Evolutionary conservation across 345 rosid species (phyloP).

Genomic region (Camelina hispida): DNA sequence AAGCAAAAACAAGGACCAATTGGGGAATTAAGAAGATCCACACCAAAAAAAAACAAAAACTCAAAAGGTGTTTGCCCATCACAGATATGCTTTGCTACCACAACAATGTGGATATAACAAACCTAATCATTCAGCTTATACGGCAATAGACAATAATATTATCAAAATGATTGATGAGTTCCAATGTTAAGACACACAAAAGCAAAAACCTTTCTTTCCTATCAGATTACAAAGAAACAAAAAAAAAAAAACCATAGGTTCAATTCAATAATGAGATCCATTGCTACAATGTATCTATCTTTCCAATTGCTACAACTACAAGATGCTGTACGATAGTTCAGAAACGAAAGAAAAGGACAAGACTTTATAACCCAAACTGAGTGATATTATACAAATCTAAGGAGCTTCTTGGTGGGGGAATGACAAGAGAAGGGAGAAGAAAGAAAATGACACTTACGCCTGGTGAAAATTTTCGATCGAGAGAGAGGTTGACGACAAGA

Average conservation of each 20-base stretch:
- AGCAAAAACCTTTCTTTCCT: neutral
- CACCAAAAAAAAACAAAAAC: neutral
- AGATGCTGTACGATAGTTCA: conserved; percentile 1
- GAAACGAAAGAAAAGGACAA: neutral
- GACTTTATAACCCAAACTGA: conserved; percentile 12
- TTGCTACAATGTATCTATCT: neutral
- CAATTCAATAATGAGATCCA: conserved; percentile 31
- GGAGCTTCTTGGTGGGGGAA: neutral
- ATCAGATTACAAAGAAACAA: conserved; percentile 26
- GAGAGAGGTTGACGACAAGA: conserved; percentile 58
- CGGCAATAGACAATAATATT: neutral
- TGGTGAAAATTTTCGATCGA: conserved; percentile 66
- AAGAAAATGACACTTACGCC: conserved; percentile 64
- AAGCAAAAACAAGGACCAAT: conserved; percentile 21
- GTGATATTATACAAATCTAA: conserved; percentile 18
- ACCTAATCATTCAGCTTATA: neutral
- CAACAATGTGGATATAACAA: conserved; percentile 29
- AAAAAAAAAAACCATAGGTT: conserved; percentile 10
- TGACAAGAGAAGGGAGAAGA: neutral
- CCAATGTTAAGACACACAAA: conserved; percentile 2
- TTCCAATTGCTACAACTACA: neutral
- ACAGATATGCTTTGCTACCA: neutral
- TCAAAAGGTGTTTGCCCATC: neutral
- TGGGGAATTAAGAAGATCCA: neutral
- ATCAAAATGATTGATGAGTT: neutral